Evolutionary conservation across 805 yeast genomes (phyloP).

Genomic region (Pichia paraexigua): DNA sequence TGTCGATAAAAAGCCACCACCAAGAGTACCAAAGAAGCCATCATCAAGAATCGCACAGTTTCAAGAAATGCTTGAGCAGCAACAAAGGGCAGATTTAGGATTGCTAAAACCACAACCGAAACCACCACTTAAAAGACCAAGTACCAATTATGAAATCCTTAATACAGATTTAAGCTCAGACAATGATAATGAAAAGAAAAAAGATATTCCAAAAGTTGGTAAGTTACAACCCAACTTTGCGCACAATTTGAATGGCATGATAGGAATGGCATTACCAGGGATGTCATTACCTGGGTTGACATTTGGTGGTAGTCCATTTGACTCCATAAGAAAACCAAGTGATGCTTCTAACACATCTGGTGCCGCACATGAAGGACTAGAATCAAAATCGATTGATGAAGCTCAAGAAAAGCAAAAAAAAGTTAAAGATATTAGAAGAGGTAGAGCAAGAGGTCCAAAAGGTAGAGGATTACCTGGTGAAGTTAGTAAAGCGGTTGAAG

Average conservation of each 20-base stretch:
- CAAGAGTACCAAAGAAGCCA: conserved; percentile 69
- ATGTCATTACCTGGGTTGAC: conserved; percentile 40
- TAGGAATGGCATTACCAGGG: conserved; percentile 46
- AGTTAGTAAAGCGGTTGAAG: conserved; percentile 37
- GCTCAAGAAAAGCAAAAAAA: conserved; percentile 5
- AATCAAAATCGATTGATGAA: conserved; percentile 5
- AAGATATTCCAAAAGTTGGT: conserved; percentile 6
- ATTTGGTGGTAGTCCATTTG: conserved; percentile 12
- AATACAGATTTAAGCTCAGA: background rate
- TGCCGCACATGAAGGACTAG: conserved; percentile 6
- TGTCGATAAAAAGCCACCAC: conserved; percentile 34
- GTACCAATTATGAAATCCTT: conserved; percentile 1
- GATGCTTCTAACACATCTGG: conserved; percentile 4
- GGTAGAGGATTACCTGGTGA: conserved; percentile 61
- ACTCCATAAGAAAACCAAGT: conserved; percentile 9
- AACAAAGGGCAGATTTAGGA: conserved; percentile 33
- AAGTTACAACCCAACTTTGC: conserved; percentile 39
- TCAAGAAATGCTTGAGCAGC: conserved; percentile 61
- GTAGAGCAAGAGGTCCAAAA: conserved; percentile 65
- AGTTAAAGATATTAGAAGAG: conserved; percentile 33
- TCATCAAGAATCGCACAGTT: conserved; percentile 76
- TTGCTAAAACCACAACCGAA: conserved; percentile 17
- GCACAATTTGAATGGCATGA: conserved; percentile 50
- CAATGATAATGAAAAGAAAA: background rate
- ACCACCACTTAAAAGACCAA: conserved; percentile 19